A percentile compares a stretch with the other conserved stretches of the same genome.
Evolutionary conservation across 148 eudicot species (phyloP).

Genomic region (Diospyros kaki): DNA sequence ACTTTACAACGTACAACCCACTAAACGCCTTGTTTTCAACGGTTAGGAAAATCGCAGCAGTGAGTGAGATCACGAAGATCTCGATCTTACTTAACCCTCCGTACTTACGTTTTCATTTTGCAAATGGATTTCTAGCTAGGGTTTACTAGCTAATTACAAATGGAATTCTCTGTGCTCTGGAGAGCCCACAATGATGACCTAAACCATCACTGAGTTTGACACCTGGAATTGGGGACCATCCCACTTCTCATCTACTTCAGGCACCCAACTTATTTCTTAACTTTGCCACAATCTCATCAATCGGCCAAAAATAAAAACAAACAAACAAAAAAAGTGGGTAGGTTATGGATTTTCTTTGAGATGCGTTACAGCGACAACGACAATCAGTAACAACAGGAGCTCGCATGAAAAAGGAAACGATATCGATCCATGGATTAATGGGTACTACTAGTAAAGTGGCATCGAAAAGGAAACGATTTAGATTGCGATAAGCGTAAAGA

Average conservation of each 20-base stretch:
- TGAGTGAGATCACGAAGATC: background rate
- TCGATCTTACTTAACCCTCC: background rate
- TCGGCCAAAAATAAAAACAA: too few relatives aligned
- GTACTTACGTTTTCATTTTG: background rate
- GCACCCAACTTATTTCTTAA: background rate
- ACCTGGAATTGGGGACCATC: slow-evolving; percentile 27
- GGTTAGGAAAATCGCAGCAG: background rate
- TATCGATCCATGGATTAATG: too few relatives aligned
- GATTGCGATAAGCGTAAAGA: background rate
- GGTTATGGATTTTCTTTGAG: too few relatives aligned
- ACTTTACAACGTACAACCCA: too few relatives aligned
- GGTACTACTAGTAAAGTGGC: background rate
- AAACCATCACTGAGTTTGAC: background rate
- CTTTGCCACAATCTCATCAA: background rate
- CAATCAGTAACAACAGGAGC: background rate
- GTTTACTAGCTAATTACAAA: too few relatives aligned
- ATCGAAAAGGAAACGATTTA: background rate
- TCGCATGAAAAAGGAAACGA: too few relatives aligned
- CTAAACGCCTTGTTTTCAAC: too few relatives aligned
- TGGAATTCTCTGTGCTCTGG: too few relatives aligned
- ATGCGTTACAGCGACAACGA: background rate
- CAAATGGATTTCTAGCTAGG: background rate
- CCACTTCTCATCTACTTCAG: slow-evolving; percentile 5
- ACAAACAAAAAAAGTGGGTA: too few relatives aligned
- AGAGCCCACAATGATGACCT: too few relatives aligned